Percentiles rank a stretch among this genome's conserved stretches.
These are phyloP conservation scores for Acorus gramineus DNA, from an alignment of 106 monocot species.

Conservation along the genomic window DNA sequence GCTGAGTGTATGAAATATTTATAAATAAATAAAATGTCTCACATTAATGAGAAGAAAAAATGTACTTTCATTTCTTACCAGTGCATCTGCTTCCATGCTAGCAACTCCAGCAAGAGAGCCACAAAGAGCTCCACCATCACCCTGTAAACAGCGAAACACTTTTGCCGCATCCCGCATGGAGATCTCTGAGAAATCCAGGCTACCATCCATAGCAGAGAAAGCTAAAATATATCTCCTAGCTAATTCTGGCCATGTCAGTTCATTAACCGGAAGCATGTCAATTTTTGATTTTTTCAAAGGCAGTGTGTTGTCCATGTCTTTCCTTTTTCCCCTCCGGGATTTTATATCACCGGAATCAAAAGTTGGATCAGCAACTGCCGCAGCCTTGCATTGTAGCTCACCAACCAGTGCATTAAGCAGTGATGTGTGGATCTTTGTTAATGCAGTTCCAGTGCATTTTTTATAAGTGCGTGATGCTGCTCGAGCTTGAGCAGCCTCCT, in stretches of 20 bases:
- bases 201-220: conserved; percentile 40
- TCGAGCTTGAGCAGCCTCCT: conserved; percentile 44
- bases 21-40: neutral
- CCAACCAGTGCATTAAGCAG: conserved; percentile 71
- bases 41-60: neutral
- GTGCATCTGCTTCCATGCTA: conserved; percentile 95
- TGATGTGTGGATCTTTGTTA: conserved; percentile 58
- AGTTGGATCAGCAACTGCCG: conserved; percentile 66
- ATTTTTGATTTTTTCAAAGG: conserved; percentile 48
- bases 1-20: too few relatives aligned
- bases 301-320: conserved; percentile 39
- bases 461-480: conserved; percentile 45
- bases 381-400: conserved; percentile 58
- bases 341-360: conserved; percentile 64
- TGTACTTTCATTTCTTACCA: conserved; percentile 43
- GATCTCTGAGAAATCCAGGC: conserved; percentile 56
- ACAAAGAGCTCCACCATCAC: conserved; percentile 92
- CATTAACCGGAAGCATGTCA: conserved; percentile 60
- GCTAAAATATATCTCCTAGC: conserved; percentile 81
- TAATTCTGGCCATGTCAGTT: conserved; percentile 94
- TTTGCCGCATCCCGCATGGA: conserved; percentile 63
- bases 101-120: conserved; percentile 80
- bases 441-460: conserved; percentile 55
- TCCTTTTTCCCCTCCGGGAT: conserved; percentile 78
- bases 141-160: conserved; percentile 77